These are phyloP conservation scores for Phytopythium delawarense DNA, from an alignment of 352 stramenopile genomes.

Conservation along the genomic window DNA sequence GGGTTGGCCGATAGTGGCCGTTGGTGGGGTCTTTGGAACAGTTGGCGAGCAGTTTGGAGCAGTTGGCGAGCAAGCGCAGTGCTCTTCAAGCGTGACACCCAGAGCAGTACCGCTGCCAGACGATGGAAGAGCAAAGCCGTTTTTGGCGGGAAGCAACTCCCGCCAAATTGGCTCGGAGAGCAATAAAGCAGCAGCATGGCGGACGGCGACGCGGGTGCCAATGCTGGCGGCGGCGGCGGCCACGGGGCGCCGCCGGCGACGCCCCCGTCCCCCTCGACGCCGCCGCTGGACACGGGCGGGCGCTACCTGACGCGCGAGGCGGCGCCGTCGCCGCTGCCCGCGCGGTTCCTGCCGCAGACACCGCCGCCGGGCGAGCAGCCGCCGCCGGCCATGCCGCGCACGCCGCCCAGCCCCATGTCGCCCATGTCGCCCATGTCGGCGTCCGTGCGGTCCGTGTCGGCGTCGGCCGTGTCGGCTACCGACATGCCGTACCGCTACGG, in stretches of 20 bases:
- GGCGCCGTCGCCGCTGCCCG: constrained; percentile 11
- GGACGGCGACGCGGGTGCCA: constrained; percentile 12
- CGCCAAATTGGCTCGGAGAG: neutral
- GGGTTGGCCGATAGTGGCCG: neutral
- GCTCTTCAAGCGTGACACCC: too few species aligned
- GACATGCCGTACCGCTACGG: constrained; percentile 51
- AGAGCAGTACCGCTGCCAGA: neutral
- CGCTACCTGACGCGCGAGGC: constrained; percentile 42
- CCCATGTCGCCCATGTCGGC: constrained; percentile 52
- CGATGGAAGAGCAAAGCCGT: neutral
- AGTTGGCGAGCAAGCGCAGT: neutral
- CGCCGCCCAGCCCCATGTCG: constrained; percentile 39
- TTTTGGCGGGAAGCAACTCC: constrained; percentile 2
- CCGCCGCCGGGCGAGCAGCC: constrained; percentile 1
- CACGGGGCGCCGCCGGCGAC: constrained; percentile 45
- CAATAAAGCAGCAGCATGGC: neutral
- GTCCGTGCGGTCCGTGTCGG: constrained; percentile 70
- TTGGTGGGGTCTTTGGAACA: neutral
- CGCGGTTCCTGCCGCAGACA: constrained; percentile 16
- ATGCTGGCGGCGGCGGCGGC: constrained; percentile 8
- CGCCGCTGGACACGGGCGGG: constrained; percentile 17
- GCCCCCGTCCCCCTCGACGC: constrained; percentile 63
- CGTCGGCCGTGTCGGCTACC: constrained; percentile 75
- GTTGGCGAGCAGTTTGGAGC: neutral
- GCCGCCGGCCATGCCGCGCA: constrained; percentile 19